Base-by-base conservation (phyloP, 1,284 basidiomycete genomes). In the Ganoderma meredithae region DNA sequence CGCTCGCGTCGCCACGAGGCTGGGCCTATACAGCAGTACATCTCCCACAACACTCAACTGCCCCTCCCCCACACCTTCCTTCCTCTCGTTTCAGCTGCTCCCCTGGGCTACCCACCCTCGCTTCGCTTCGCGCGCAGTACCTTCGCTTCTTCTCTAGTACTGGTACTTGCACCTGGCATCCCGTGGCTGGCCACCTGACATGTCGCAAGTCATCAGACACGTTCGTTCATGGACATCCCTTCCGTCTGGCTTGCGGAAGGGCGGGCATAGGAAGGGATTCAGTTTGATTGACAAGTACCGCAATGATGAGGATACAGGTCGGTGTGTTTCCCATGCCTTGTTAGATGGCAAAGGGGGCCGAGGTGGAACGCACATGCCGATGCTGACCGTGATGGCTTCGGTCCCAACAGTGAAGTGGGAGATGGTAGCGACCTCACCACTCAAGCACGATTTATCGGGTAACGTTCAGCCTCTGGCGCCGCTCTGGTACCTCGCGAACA, bases 331-430 rank as follows among this genome's bases (percentile, higher is more conserved):
- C 36, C 27, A 31, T 31, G 27, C 27, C 27, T 31, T 36, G 55
- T 22, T 39, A 12, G 33, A 39, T 19, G n/a, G 33, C 9, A 9
- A n/a, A 39, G 19, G 19, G 39, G 39, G 33, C 33, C n/a, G 55
- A 58, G 55, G 9, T 58, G 17, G 55, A n/a, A n/a, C 33, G 25
- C 9, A 3, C 47, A 1, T 22, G 19, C 55, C 39, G 55, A 58
- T 58, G 15, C n/a, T 31, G n/a, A 15, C 5, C 39, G 17, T 41
- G 10, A 9, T 36, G n/a, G n/a, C n/a, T 19, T 17, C 49, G 36
- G 49, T 8, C 7, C 10, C n/a, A 15, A 36, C 36, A 66, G 65
- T 66, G 19, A 40, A 66, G 33, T 66, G 65, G 65, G 60, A 66
- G 65, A 66, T 66, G 65, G 12, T 66, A 5, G 31, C 52, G 10